Conservation (phyloP, 2,329 filamentous ascomycete species). For the Calonectria pauciramosa region DNA sequence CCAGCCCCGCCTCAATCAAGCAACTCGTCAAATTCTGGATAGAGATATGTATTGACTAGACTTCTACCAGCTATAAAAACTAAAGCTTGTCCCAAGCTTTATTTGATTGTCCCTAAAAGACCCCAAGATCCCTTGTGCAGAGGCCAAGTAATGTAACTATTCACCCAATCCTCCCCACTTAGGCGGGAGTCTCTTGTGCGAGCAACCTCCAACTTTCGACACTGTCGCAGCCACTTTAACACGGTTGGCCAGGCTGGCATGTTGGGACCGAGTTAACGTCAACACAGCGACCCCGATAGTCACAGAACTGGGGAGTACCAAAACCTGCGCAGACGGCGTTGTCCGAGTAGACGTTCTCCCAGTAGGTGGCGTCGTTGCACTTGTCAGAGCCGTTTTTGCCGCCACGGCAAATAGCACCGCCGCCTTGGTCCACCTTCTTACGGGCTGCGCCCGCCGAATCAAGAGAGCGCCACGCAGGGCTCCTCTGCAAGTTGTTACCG, state of each 20-base stretch:
- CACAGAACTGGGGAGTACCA: neutral
- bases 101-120: neutral
- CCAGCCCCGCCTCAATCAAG: too few relatives aligned
- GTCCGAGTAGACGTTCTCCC: neutral
- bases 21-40: too few relatives aligned
- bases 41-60: too few relatives aligned
- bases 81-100: too few relatives aligned
- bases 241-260: neutral
- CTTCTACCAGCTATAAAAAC: too few relatives aligned
- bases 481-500: neutral
- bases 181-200: neutral
- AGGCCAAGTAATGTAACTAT: neutral
- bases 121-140: neutral
- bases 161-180: neutral
- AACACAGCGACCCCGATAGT: neutral
- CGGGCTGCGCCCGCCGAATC: neutral
- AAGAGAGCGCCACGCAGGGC: neutral
- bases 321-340: neutral
- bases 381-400: neutral
- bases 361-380: neutral
- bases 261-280: neutral
- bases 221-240: neutral
- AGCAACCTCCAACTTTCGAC: neutral
- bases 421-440: neutral
- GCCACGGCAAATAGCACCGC: neutral